Evolutionary conservation across 2,329 filamentous ascomycete genomes (phyloP), one percentile per base, ranked within the genome.

Genomic region (Fusarium odoratissimum): DNA sequence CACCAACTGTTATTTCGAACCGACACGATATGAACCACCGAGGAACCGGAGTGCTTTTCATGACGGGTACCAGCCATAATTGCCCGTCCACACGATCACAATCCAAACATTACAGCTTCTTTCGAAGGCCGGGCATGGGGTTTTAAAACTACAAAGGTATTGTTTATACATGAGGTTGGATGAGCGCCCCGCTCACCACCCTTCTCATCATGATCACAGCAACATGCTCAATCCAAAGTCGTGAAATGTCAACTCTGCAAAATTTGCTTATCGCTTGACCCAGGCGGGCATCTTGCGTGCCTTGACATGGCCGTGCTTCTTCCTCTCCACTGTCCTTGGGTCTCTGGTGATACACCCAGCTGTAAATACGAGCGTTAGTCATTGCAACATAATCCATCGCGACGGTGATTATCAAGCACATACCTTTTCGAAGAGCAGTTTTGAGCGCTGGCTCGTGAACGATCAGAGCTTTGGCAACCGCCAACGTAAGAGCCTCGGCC

Each of bases 271-370:
- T 85, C 89, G 85, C 91, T 98, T 98, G 88, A 98, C 95, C 96
- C 97, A 99, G 78, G 96, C 90, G 68, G 95, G 95, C 91, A 93
- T 97, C 91, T 99, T 99, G 84, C 96, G 93, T 65, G 96, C 95
- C 89, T 99, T 99, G 85, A 97, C 84, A 80, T 94, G 94, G 76
- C 96, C 97, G 64, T 94, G 90, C 90, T 99, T 98, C 91, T 99
- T 99, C 82, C 96, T 95, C 86, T 99, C 96, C 76, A 99, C 97
- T 79, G 88, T 91, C 85, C 95, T 94, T 64, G 92, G 90, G 85
- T 99, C 95, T 80, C 95, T 92, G 58, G 95, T 97, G 73, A 99
- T 90, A 82, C 93, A 95, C 72, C 97, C 97, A 81, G 95, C 96
- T 99, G 82, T 14, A 79, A 79, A 71, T 69, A 54, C 51, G 66